These are phyloP conservation scores for Coemansia sp. DNA, from an alignment of 371 early-diverging fungal species.

Conservation along the genomic window DNA sequence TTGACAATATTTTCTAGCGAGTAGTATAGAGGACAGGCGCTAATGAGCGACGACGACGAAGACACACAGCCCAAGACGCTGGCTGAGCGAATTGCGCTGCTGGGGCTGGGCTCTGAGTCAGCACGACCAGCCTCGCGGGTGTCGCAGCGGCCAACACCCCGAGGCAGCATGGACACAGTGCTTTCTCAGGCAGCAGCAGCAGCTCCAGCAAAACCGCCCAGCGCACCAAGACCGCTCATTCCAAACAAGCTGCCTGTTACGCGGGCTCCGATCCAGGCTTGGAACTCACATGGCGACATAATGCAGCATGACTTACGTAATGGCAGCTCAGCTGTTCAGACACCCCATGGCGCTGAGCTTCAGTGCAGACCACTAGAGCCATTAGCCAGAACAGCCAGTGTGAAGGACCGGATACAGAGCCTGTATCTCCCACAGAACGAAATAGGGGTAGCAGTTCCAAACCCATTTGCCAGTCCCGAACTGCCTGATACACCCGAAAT, in stretches of 20 bases:
- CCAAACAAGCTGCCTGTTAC: constrained; percentile 4
- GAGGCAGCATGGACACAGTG: not conserved
- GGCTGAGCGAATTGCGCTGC: constrained; percentile 45
- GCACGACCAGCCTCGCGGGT: constrained; percentile 14
- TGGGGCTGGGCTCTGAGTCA: constrained; percentile 30
- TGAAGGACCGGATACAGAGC: constrained; percentile 33
- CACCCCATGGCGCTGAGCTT: constrained; percentile 5
- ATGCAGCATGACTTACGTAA: constrained; percentile 1
- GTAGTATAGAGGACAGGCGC: too few relatives aligned
- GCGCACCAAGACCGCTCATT: constrained; percentile 20
- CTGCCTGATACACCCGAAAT: not conserved
- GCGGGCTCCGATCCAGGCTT: not conserved
- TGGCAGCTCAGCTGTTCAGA: constrained; percentile 11
- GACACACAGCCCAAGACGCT: constrained; percentile 38
- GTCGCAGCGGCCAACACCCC: constrained; percentile 3
- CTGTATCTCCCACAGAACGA: constrained; percentile 8
- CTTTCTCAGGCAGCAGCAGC: not conserved
- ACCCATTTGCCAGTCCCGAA: constrained; percentile 49
- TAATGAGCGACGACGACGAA: constrained; percentile 38
- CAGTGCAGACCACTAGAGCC: not conserved
- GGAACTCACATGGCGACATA: not conserved
- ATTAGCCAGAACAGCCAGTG: not conserved
- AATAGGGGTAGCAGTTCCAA: not conserved
- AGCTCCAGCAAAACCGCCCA: constrained; percentile 4
- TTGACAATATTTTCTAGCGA: too few relatives aligned